These are phyloP conservation scores for Smallanthus sonchifolius DNA, from an alignment of 129 eudicot species.

Conservation along the genomic window DNA sequence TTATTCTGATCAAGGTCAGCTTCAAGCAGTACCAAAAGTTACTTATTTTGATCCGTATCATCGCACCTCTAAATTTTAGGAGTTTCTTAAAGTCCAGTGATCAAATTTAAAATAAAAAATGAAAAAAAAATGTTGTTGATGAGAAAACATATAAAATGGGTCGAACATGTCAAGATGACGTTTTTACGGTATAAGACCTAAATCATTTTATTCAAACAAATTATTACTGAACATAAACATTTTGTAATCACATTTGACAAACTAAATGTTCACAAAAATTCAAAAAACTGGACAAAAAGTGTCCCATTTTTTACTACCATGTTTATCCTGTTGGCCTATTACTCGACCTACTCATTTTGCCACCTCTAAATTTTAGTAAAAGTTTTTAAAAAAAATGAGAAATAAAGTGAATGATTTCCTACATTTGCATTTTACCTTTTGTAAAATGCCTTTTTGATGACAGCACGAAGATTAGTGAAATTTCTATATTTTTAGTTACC, in stretches of 20 bases:
- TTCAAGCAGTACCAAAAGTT: background rate
- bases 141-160: background rate
- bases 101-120: background rate
- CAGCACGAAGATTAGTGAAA: background rate
- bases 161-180: background rate
- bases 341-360: background rate
- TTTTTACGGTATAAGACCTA: background rate
- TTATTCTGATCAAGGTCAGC: too few relatives aligned
- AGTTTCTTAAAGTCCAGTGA: background rate
- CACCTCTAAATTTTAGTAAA: background rate
- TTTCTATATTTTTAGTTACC: constrained; percentile 31
- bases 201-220: background rate
- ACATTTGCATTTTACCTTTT: background rate
- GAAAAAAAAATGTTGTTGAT: background rate
- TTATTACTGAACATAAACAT: background rate
- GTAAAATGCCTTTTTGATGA: background rate
- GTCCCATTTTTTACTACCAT: background rate
- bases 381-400: background rate
- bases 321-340: background rate
- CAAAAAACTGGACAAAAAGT: background rate
- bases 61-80: background rate
- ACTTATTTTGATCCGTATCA: background rate
- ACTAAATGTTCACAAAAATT: background rate
- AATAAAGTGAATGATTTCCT: background rate
- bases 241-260: background rate